A percentile compares a stretch with the other conserved stretches of the same genome.
phyloP scores from a whole-genome alignment of 257 asterid genomes.

The Galeopsis tetrahit region DNA sequence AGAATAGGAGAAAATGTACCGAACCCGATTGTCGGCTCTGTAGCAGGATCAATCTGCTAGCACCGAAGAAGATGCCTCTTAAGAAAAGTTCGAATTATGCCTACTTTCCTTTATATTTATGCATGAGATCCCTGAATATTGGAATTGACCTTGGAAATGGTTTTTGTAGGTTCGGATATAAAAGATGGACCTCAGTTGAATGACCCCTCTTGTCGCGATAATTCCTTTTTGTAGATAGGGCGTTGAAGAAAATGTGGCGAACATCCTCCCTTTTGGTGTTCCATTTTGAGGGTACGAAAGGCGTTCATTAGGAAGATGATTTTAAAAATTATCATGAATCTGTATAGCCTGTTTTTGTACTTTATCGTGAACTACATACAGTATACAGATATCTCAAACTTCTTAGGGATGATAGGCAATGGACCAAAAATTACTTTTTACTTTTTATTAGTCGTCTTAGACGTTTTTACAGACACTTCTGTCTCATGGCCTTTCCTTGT shows the following conservation, averaged over 20 bases:
- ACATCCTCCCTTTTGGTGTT: background rate
- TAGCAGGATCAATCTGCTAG: constrained; percentile 36
- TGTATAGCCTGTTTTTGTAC: background rate
- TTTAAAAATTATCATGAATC: constrained; percentile 1
- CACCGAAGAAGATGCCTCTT: constrained; percentile 42
- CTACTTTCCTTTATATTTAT: background rate
- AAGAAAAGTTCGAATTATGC: constrained; percentile 45
- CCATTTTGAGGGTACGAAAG: background rate
- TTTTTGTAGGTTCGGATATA: constrained; percentile 50
- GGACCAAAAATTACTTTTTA: too few relatives aligned
- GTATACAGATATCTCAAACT: too few relatives aligned
- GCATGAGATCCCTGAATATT: constrained; percentile 2
- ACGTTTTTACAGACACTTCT: too few relatives aligned
- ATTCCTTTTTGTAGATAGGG: constrained; percentile 59
- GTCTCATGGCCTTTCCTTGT: too few relatives aligned
- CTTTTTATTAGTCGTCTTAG: too few relatives aligned
- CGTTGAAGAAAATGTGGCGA: background rate
- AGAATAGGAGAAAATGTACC: constrained; percentile 26
- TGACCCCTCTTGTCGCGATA: constrained; percentile 42
- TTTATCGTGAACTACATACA: too few relatives aligned
- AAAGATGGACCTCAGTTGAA: constrained; percentile 38
- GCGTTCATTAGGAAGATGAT: background rate
- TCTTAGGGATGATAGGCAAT: too few relatives aligned
- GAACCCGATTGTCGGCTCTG: constrained; percentile 32
- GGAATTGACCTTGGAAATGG: constrained; percentile 16